A percentile compares a stretch with the other conserved stretches of the same genome.
Evolutionary conservation across 176 grass and related monocot species (phyloP).

Genomic region (Alloteropsis semialata): DNA sequence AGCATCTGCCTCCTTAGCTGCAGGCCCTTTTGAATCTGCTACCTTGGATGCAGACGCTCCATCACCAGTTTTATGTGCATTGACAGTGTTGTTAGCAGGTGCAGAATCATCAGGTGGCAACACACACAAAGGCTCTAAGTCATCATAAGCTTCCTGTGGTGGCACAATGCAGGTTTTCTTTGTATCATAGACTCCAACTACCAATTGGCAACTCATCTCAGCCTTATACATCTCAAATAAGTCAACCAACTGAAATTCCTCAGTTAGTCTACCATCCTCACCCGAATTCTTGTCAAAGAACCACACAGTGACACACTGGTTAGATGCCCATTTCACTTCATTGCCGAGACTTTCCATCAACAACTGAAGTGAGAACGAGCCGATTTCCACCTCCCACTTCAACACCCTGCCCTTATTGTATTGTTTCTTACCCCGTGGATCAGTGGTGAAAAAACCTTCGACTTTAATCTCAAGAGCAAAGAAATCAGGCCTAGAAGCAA

Average conservation of each 20-base stretch:
- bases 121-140: no score
- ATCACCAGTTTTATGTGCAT: no score
- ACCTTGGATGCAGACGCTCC: no score
- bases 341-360: neutral
- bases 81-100: no score
- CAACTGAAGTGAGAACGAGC: neutral
- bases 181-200: neutral
- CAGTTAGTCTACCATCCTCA: neutral
- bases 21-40: no score
- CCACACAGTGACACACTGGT: neutral
- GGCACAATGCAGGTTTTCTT: no score
- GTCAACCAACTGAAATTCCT: neutral
- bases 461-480: neutral
- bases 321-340: neutral
- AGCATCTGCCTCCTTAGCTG: no score
- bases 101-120: no score
- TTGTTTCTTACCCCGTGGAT: neutral
- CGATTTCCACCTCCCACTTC: neutral
- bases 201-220: neutral
- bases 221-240: neutral
- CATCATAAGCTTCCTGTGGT: neutral
- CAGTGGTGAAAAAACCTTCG: neutral
- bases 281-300: neutral
- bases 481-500: no score
- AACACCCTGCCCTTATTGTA: neutral